Evolutionary conservation across 2,329 filamentous ascomycete genomes (phyloP).

Genomic region (Sclerotinia borealis): DNA sequence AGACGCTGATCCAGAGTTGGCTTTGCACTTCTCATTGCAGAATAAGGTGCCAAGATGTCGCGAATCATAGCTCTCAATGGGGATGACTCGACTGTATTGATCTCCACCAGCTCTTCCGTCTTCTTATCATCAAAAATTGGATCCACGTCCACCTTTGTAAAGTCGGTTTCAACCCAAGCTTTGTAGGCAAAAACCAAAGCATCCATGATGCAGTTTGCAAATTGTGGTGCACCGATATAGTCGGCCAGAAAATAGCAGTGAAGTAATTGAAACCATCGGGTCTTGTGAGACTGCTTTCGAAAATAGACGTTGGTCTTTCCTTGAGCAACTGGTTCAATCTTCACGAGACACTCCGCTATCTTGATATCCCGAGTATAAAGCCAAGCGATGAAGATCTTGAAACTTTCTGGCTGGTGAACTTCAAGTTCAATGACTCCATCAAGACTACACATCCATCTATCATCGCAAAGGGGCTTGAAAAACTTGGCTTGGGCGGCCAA

Average conservation of each 20-base stretch:
- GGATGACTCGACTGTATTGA: neutral
- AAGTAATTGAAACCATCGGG: neutral
- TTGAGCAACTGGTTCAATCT: neutral
- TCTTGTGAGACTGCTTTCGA: neutral
- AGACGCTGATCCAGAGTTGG: neutral
- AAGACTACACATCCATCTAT: neutral
- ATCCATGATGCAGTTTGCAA: neutral
- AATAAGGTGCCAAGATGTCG: neutral
- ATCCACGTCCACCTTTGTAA: neutral
- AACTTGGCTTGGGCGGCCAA: neutral
- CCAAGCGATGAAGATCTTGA: neutral
- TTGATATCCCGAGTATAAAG: neutral
- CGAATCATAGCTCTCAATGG: neutral
- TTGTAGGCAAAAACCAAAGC: neutral
- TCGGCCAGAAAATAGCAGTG: neutral
- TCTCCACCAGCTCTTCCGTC: neutral
- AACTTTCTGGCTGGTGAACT: neutral
- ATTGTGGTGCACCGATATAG: neutral
- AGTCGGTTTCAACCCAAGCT: neutral
- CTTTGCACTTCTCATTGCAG: neutral
- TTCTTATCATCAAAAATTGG: neutral
- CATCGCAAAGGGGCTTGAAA: neutral
- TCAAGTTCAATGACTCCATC: neutral
- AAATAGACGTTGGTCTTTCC: neutral
- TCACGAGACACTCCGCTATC: neutral